phyloP scores from a whole-genome alignment of 2,329 filamentous ascomycete genomes.

The Diaporthe australafricana region DNA sequence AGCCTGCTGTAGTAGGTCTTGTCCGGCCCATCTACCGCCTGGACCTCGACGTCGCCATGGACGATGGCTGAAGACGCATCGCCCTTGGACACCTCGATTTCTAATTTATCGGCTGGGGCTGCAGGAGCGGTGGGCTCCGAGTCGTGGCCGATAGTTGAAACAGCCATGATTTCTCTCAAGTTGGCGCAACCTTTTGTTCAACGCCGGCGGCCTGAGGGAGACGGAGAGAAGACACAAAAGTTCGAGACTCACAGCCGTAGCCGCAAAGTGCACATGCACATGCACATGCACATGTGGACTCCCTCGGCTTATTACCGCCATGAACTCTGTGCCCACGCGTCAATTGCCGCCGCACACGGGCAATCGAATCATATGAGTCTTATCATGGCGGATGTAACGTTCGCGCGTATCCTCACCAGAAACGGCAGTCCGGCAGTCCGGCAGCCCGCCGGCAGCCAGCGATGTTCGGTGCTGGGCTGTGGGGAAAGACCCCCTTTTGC shows the following conservation, averaged over 20 bases:
- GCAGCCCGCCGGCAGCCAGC: slow-evolving; percentile 16
- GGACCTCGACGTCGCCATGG: slow-evolving; percentile 29
- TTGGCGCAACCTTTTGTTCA: not conserved
- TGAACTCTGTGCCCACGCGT: not conserved
- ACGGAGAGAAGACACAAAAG: not conserved
- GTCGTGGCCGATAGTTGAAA: not conserved
- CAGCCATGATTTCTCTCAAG: not conserved
- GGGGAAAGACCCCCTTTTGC: not conserved
- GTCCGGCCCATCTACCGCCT: slow-evolving; percentile 17
- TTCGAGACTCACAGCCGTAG: not conserved
- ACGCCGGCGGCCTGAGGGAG: too few relatives aligned
- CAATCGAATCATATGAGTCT: not conserved
- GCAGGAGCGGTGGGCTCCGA: not conserved
- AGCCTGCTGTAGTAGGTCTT: slow-evolving; percentile 49
- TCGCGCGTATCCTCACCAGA: not conserved
- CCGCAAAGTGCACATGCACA: too few relatives aligned
- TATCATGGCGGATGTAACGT: slow-evolving; percentile 23
- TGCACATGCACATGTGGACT: too few relatives aligned
- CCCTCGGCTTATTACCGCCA: not conserved
- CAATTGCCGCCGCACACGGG: not conserved
- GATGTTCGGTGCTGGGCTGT: slow-evolving; percentile 16
- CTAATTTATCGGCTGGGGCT: not conserved
- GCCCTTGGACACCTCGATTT: slow-evolving; percentile 18
- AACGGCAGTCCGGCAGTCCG: slow-evolving; percentile 6
- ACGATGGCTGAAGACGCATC: not conserved